A percentile compares a stretch with the other conserved stretches of the same genome.
Evolutionary conservation across 1,284 basidiomycete genomes (phyloP).

Genomic region (Ganoderma multipileum): DNA sequence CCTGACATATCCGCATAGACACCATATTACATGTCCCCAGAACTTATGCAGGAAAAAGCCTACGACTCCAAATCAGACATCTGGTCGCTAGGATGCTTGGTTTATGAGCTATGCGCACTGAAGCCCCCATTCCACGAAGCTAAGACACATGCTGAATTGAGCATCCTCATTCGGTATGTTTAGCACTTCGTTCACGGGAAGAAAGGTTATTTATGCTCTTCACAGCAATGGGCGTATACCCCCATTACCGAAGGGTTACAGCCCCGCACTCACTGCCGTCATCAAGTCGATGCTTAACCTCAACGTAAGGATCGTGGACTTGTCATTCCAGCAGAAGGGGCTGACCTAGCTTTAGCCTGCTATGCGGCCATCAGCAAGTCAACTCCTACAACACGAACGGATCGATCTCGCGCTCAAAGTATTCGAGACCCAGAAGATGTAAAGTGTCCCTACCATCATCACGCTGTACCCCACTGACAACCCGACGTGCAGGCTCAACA

Average conservation of each 20-base stretch:
- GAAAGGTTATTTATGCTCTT: neutral
- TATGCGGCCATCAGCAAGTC: conserved; percentile 81
- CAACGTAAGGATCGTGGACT: conserved; percentile 60
- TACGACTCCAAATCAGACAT: conserved; percentile 99
- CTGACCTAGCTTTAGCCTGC: conserved; percentile 63
- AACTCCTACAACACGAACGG: conserved; percentile 80
- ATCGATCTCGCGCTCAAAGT: conserved; percentile 77
- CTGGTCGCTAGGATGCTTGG: conserved; percentile 96
- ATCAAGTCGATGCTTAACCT: conserved; percentile 90
- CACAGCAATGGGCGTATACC: conserved; percentile 84
- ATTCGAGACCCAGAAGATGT: conserved; percentile 83
- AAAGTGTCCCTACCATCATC: conserved; percentile 29
- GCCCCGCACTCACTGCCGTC: conserved; percentile 69
- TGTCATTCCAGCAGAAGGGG: neutral
- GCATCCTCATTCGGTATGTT: conserved; percentile 76
- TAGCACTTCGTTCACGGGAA: no score
- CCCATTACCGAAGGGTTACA: conserved; percentile 84
- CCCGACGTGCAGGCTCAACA: conserved; percentile 53
- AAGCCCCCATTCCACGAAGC: conserved; percentile 93
- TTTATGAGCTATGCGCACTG: conserved; percentile 94
- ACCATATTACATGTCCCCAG: conserved; percentile 98
- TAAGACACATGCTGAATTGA: conserved; percentile 86
- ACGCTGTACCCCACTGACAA: neutral
- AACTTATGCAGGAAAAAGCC: conserved; percentile 93
- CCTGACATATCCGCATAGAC: conserved; percentile 60